phyloP scores from a whole-genome alignment of 495 filamentous ascomycete genomes.

The Articulospora tetracladia region DNA sequence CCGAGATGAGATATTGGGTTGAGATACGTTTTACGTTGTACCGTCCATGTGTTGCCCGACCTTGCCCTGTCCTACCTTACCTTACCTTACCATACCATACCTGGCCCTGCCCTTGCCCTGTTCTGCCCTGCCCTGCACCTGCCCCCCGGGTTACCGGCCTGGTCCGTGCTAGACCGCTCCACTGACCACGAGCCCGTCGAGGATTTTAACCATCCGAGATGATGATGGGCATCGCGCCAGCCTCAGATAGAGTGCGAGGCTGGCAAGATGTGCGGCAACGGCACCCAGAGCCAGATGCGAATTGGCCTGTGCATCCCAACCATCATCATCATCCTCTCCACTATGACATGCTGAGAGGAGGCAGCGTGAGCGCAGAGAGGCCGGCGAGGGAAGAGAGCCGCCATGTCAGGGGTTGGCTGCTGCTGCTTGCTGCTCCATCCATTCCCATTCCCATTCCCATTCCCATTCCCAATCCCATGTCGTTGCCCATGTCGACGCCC shows the following conservation, averaged over 20 bases:
- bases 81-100: background rate
- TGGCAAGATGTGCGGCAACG: constrained; percentile 4
- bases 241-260: constrained; percentile 2
- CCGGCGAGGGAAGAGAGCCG: background rate
- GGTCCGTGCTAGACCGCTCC: background rate
- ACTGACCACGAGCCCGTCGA: constrained; percentile 18
- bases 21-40: background rate
- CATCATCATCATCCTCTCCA: too few species aligned
- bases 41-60: background rate
- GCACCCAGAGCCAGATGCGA: too few species aligned
- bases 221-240: constrained; percentile 1
- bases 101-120: background rate
- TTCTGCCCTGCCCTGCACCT: background rate
- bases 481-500: too few species aligned
- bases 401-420: background rate
- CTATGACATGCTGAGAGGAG: constrained; percentile 1
- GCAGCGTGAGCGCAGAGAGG: too few species aligned
- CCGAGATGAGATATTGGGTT: background rate
- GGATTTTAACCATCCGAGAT: constrained; percentile 16
- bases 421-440: background rate
- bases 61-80: background rate
- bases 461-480: too few species aligned
- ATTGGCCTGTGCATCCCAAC: background rate
- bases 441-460: too few species aligned
- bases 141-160: background rate